Base-by-base conservation (phyloP, 805 yeast genomes). In the Wickerhamomyces rabaulensis region DNA sequence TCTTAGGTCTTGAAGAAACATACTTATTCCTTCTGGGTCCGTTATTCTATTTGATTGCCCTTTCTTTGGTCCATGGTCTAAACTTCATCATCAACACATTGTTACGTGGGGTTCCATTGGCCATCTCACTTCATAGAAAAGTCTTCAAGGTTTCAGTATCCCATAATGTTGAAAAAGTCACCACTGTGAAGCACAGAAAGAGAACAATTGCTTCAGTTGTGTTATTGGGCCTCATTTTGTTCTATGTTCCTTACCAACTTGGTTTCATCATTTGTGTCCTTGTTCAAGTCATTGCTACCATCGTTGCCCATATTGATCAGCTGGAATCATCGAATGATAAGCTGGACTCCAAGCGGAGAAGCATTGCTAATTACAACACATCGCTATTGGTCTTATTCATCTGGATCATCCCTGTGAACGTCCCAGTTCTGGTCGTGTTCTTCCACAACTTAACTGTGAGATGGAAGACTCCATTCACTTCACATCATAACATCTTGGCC, bases 391-490 rank as follows among this genome's bases (percentile, higher is more conserved):
- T 87, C 58, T 55, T 89, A 45, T 78, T 89, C 84, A 50, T 87
- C 9, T 85, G 95, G 85, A 73, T 87, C 9, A 64, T 87, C 5
- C 95, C 96, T 0, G 79, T 89, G 19, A 85, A 85, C 56, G 69
- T 82, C 1, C 96, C 97, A 0, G 80, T 86, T 2, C 61, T 90
- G 25, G 70, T 89, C 48, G 96, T 90, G 1, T 89, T 90, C 71
- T 67, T 87, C 29, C 96, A 87, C 57, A 87, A 90, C 57, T 70
- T 89, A 48, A 75, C 85, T 1, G 74, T 88, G 17, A 78, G 75
- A 53, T 87, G 96, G 95, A 76, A 74, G 46, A 86, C 94, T 0
- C 90, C 95, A 16, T 89, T 89, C 58, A 78, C 87, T 6, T 84
- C 96, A 0, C 95, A 89, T 62, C 96, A 91, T 62, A 90, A 88